Percentiles rank a stretch among this genome's conserved stretches.
phyloP scores from a whole-genome alignment of 2,329 filamentous ascomycete genomes.

The Neonectria neomacrospora region DNA sequence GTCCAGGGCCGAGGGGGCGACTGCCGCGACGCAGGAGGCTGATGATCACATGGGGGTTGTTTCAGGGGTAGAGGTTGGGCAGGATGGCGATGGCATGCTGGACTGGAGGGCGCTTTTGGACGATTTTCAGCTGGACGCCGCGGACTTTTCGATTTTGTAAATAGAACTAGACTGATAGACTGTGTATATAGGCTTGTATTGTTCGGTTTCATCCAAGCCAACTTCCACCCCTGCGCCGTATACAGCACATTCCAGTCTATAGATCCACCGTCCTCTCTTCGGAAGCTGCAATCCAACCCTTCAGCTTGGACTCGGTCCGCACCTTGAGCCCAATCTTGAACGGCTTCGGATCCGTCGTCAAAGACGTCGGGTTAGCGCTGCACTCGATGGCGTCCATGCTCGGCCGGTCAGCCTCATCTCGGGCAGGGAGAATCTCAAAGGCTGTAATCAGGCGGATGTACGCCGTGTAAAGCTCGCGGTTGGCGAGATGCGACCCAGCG shows the following conservation, averaged over 20 bases:
- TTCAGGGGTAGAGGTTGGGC: slow-evolving; percentile 4
- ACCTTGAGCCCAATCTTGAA: slow-evolving; percentile 62
- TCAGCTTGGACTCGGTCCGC: slow-evolving; percentile 57
- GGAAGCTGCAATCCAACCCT: slow-evolving; percentile 64
- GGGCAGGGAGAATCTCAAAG: slow-evolving; percentile 64
- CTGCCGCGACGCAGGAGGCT: not conserved
- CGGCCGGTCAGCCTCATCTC: slow-evolving; percentile 59
- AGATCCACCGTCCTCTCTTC: slow-evolving; percentile 62
- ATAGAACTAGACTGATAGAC: not conserved
- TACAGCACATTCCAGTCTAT: too few relatives aligned
- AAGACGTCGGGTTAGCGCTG: slow-evolving; percentile 64
- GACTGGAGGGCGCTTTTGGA: slow-evolving; percentile 46
- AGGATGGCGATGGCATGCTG: slow-evolving; percentile 29
- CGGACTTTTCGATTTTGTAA: slow-evolving; percentile 32
- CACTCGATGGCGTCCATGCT: slow-evolving; percentile 68
- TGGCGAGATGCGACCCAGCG: slow-evolving; percentile 70
- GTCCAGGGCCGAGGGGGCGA: not conserved
- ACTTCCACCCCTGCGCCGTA: too few relatives aligned
- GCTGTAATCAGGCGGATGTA: slow-evolving; percentile 69
- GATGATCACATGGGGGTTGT: not conserved
- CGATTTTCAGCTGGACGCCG: slow-evolving; percentile 44
- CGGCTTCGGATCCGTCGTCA: slow-evolving; percentile 71
- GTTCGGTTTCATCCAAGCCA: too few relatives aligned
- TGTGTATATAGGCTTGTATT: not conserved
- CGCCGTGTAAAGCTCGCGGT: slow-evolving; percentile 70